Evolutionary conservation across 1,284 basidiomycete species (phyloP).

Genomic region (Leccinum huronense): DNA sequence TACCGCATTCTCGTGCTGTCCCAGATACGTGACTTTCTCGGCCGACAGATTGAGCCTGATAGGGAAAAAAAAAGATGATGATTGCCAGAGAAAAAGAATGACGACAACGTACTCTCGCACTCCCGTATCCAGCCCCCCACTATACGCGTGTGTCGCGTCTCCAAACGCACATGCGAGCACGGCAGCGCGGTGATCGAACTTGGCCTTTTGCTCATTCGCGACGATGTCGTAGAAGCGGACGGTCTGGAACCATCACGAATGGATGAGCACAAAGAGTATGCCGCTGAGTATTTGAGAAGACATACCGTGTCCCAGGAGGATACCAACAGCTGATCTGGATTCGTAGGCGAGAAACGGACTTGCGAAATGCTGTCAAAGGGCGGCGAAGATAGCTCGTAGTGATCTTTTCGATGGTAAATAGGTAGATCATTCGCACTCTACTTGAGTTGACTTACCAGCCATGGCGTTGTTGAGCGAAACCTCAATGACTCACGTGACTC

Average conservation of each 20-base stretch:
- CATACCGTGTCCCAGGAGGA: constrained; percentile 88
- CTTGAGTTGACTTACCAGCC: not conserved
- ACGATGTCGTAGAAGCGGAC: constrained; percentile 70
- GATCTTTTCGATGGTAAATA: constrained; percentile 32
- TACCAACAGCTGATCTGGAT: constrained; percentile 74
- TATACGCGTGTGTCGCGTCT: constrained; percentile 64
- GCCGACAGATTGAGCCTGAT: constrained; percentile 61
- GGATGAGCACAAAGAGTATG: not conserved
- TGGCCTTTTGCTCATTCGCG: constrained; percentile 63
- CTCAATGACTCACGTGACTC: not conserved
- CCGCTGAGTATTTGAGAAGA: constrained; percentile 13
- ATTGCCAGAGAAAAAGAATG: not conserved
- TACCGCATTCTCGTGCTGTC: constrained; percentile 65
- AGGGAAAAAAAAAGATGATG: not conserved
- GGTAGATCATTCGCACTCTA: not conserved
- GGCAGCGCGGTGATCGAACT: constrained; percentile 77
- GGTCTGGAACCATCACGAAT: constrained; percentile 46
- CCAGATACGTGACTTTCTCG: constrained; percentile 62
- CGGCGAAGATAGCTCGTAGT: constrained; percentile 60
- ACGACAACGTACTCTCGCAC: constrained; percentile 59
- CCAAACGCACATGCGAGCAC: constrained; percentile 64
- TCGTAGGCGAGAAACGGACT: constrained; percentile 77
- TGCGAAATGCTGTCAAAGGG: constrained; percentile 85
- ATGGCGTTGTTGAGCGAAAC: not conserved
- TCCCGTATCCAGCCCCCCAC: constrained; percentile 74